phyloP scores from a whole-genome alignment of 2,329 filamentous ascomycete species.

The Fusarium gaditjirri region DNA sequence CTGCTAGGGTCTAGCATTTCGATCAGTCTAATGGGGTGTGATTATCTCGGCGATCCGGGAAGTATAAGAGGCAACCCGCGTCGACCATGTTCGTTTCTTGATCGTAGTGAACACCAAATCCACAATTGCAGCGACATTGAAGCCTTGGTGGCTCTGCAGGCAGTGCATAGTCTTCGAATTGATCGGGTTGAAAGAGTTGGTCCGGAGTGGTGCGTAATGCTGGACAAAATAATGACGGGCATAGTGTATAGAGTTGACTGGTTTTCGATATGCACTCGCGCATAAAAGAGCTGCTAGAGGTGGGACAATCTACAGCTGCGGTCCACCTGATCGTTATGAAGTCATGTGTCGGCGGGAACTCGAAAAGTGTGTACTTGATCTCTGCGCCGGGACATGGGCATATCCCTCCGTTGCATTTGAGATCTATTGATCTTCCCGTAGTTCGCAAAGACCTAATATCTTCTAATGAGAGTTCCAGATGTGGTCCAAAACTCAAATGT shows the following conservation, averaged over 20 bases:
- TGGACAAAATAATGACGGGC: background rate
- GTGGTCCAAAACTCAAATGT: background rate
- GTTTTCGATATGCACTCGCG: background rate
- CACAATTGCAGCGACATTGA: background rate
- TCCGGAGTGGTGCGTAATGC: background rate
- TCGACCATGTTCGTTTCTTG: background rate
- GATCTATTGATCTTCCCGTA: background rate
- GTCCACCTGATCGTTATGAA: background rate
- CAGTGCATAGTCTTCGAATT: background rate
- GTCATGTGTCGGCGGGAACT: background rate
- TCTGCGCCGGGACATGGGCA: background rate
- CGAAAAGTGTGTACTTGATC: background rate
- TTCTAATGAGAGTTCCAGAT: background rate
- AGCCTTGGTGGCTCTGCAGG: background rate
- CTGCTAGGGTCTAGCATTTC: background rate
- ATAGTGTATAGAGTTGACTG: background rate
- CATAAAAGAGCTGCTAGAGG: background rate
- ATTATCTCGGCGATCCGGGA: background rate
- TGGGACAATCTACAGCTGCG: background rate
- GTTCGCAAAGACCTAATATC: background rate
- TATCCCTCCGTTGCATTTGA: background rate
- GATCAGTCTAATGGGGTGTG: background rate
- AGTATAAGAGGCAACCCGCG: background rate
- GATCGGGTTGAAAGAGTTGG: background rate
- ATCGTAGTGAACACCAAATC: background rate